These are phyloP conservation scores for Phytophthora uliginosa DNA, from an alignment of 352 stramenopile species.

Conservation along the genomic window DNA sequence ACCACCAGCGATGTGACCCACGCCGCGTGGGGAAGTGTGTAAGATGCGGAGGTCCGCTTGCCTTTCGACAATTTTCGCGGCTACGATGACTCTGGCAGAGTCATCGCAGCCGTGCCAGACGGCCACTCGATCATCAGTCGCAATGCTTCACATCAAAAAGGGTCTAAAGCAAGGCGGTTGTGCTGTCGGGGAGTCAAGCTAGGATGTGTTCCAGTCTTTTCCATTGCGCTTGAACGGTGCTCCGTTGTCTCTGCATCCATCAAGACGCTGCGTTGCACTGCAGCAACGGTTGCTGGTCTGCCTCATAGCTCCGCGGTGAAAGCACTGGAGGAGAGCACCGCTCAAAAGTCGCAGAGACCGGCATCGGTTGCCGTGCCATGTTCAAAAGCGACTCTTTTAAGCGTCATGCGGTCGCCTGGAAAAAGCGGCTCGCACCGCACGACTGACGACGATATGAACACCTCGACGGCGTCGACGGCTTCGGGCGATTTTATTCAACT, in stretches of 20 bases:
- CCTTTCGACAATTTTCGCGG: background rate
- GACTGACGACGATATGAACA: constrained; percentile 21
- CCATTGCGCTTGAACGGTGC: constrained; percentile 26
- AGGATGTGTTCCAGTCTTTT: constrained; percentile 31
- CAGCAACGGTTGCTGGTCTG: constrained; percentile 16
- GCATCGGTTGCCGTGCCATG: constrained; percentile 14
- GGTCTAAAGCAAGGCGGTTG: constrained; percentile 6
- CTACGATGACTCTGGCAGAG: background rate
- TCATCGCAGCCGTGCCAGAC: too few species aligned
- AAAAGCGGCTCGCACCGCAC: constrained; percentile 5
- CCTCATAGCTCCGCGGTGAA: constrained; percentile 15
- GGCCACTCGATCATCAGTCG: constrained; percentile 18
- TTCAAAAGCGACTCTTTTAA: constrained; percentile 25
- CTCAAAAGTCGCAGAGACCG: constrained; percentile 1
- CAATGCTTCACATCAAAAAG: constrained; percentile 2
- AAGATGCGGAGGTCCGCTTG: background rate
- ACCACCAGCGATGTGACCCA: too few species aligned
- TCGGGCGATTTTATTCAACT: constrained; percentile 8
- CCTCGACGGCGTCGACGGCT: constrained; percentile 19
- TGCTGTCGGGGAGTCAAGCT: constrained; percentile 22
- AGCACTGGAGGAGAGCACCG: constrained; percentile 11
- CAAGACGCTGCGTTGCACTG: constrained; percentile 10
- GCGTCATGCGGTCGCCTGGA: constrained; percentile 32
- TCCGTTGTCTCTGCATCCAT: constrained; percentile 17
- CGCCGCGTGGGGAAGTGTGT: too few species aligned